phyloP scores from a whole-genome alignment of 257 asterid genomes.

The Solanum chiquidenum region DNA sequence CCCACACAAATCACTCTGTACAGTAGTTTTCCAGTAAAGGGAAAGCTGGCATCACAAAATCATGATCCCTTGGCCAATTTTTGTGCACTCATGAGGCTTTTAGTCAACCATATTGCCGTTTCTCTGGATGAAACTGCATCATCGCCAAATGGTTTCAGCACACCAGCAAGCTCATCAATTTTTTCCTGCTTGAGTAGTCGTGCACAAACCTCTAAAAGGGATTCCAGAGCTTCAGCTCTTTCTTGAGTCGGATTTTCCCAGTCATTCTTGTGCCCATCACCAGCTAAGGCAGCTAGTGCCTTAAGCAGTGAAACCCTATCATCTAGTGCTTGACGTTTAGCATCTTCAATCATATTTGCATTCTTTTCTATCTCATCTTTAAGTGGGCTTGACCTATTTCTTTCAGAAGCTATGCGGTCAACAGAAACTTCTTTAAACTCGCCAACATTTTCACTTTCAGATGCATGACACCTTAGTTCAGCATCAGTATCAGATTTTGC shows the following conservation, averaged over 20 bases:
- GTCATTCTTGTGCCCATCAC: constrained; percentile 20
- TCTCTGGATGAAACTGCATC: constrained; percentile 82
- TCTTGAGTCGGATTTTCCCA: constrained; percentile 34
- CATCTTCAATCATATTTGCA: background rate
- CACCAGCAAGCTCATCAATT: constrained; percentile 78
- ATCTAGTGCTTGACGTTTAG: constrained; percentile 1
- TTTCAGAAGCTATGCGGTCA: constrained; percentile 3
- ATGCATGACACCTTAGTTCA: constrained; percentile 19
- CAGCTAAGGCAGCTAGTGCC: constrained; percentile 15
- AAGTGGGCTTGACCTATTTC: background rate
- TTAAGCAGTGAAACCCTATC: constrained; percentile 13
- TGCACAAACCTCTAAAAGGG: constrained; percentile 84
- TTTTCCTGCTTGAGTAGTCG: constrained; percentile 78
- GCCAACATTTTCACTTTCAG: constrained; percentile 5
- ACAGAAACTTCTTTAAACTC: background rate
- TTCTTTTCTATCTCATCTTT: constrained; percentile 18
- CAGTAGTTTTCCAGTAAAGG: background rate
- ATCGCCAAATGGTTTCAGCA: constrained; percentile 80
- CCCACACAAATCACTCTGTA: background rate
- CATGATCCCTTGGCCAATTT: constrained; percentile 42
- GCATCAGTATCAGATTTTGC: constrained; percentile 14
- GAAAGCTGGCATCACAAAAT: background rate
- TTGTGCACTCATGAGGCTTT: constrained; percentile 63
- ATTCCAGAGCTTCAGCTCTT: constrained; percentile 86
- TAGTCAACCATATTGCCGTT: constrained; percentile 92